These are phyloP conservation scores for Lactuca sativa DNA, from an alignment of 129 eudicot species.

Conservation along the genomic window DNA sequence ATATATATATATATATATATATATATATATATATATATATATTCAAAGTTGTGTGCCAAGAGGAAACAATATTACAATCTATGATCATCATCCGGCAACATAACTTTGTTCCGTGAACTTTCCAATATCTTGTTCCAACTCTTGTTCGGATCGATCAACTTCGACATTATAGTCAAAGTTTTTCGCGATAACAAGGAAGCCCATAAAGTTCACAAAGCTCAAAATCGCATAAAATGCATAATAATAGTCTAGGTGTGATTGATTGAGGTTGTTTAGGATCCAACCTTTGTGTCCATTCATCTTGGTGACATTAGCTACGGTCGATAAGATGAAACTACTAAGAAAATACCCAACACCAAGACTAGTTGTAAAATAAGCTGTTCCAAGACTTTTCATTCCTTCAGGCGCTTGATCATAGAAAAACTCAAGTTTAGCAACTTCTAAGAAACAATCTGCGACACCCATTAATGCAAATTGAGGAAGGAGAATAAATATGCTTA, in stretches of 20 bases:
- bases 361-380: conserved; percentile 53
- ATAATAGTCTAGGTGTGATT: conserved; percentile 60
- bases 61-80: neutral
- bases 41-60: neutral
- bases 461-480: conserved; percentile 67
- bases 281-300: conserved; percentile 50
- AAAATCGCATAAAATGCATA: conserved; percentile 51
- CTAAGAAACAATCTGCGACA: conserved; percentile 52
- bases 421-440: conserved; percentile 62
- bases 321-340: conserved; percentile 54
- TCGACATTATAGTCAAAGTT: conserved; percentile 44
- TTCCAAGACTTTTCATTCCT: conserved; percentile 78
- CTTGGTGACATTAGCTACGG: conserved; percentile 54
- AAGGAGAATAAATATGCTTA: conserved; percentile 53
- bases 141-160: neutral
- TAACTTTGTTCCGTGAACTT: conserved; percentile 27
- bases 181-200: conserved; percentile 45
- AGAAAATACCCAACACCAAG: conserved; percentile 59
- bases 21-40: neutral
- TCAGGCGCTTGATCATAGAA: conserved; percentile 84
- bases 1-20: neutral
- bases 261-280: conserved; percentile 59
- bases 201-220: conserved; percentile 52
- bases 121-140: conserved; percentile 27
- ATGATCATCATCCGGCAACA: neutral